Conservation (phyloP, 495 filamentous ascomycete genomes). For the Staphylotrichum longicolle region DNA sequence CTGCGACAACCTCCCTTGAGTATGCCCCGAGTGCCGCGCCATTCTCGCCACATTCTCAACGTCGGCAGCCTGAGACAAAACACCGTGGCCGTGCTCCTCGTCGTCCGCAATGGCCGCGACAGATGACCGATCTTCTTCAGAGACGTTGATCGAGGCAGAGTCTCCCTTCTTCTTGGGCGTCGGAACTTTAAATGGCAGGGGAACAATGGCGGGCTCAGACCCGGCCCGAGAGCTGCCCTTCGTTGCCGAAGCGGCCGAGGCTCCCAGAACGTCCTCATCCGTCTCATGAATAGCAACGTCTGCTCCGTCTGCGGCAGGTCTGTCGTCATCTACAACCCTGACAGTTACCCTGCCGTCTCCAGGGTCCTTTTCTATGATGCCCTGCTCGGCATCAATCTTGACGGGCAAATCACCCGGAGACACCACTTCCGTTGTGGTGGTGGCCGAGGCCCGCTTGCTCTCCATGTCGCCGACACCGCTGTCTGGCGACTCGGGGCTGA, state of each 20-base stretch:
- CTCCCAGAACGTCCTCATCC: slow-evolving; percentile 18
- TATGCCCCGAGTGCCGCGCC: too few relatives aligned
- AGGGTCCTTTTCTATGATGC: slow-evolving; percentile 32
- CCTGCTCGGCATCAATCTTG: slow-evolving; percentile 26
- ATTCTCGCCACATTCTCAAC: too few relatives aligned
- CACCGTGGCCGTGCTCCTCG: slow-evolving; percentile 34
- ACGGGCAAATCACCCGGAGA: slow-evolving; percentile 23
- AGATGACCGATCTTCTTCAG: neutral
- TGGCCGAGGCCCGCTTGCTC: slow-evolving; percentile 34
- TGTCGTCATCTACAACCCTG: slow-evolving; percentile 42
- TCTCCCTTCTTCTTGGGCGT: slow-evolving; percentile 29
- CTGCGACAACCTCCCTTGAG: slow-evolving; percentile 33
- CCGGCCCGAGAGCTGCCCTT: slow-evolving; percentile 15
- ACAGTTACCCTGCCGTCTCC: slow-evolving; percentile 39
- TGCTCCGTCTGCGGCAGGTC: slow-evolving; percentile 25
- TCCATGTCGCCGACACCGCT: slow-evolving; percentile 55
- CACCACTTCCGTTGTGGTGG: slow-evolving; percentile 21
- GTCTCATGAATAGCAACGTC: slow-evolving; percentile 29
- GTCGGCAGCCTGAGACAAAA: neutral
- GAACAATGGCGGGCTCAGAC: slow-evolving; percentile 42
- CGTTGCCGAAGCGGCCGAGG: slow-evolving; percentile 1
- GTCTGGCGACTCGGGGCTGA: slow-evolving; percentile 38
- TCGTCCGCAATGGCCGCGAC: slow-evolving; percentile 59
- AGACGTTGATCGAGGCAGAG: neutral
- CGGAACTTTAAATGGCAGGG: slow-evolving; percentile 61